Percentiles rank a stretch among this genome's conserved stretches.
Conservation (phyloP, 345 rosid species). For the Pugionium cornutum region DNA sequence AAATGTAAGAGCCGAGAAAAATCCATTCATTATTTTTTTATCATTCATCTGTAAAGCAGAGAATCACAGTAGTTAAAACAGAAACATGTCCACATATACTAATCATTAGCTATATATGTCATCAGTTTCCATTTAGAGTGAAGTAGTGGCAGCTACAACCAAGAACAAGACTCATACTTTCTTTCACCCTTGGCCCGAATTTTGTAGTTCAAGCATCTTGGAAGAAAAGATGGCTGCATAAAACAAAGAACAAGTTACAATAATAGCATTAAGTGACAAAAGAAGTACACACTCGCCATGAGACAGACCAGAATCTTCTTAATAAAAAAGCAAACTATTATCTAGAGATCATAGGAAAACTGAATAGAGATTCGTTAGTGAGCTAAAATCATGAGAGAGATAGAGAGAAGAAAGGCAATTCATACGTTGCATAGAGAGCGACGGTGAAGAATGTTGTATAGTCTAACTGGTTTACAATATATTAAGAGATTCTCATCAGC, state of each 20-base stretch:
- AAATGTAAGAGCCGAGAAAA: slow-evolving; percentile 3
- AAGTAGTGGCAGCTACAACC: not conserved
- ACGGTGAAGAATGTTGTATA: slow-evolving; percentile 66
- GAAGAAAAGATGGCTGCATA: slow-evolving; percentile 74
- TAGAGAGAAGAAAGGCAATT: slow-evolving; percentile 24
- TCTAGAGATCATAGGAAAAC: not conserved
- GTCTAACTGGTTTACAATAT: slow-evolving; percentile 83
- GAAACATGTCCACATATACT: slow-evolving; percentile 16
- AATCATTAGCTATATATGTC: not conserved
- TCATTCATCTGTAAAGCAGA: no score
- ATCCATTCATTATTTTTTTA: not conserved
- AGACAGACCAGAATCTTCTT: no score
- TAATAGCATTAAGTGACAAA: not conserved
- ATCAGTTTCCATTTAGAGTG: slow-evolving; percentile 9
- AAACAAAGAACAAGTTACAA: slow-evolving; percentile 5
- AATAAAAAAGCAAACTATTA: no score
- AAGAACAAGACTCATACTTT: slow-evolving; percentile 46
- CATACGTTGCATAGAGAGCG: slow-evolving; percentile 58
- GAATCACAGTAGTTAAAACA: no score
- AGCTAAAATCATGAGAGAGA: not conserved
- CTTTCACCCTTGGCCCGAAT: slow-evolving; percentile 52
- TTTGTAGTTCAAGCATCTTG: slow-evolving; percentile 69
- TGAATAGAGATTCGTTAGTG: not conserved
- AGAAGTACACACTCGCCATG: not conserved
- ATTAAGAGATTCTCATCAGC: slow-evolving; percentile 69